phyloP scores from a whole-genome alignment of 257 asterid species.

The Plantago ovata region DNA sequence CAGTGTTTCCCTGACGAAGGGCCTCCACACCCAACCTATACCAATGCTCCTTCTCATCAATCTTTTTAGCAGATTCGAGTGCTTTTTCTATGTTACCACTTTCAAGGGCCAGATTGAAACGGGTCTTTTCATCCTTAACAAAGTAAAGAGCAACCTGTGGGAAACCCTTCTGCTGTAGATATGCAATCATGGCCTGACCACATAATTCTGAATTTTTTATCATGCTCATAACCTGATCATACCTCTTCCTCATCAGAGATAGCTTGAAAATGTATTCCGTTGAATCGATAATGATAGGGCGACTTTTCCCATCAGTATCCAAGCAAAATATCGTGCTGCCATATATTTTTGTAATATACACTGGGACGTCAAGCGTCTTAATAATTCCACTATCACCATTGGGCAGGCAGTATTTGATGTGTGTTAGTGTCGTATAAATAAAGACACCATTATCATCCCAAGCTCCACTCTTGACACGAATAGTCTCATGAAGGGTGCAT shows the following conservation, averaged over 20 bases:
- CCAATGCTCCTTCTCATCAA: constrained; percentile 93
- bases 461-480: constrained; percentile 98
- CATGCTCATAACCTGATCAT: constrained; percentile 95
- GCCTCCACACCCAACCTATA: constrained; percentile 95
- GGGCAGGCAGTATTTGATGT: constrained; percentile 93
- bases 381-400: constrained; percentile 93
- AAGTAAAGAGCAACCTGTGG: no score
- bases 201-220: constrained; percentile 88
- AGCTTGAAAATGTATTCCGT: constrained; percentile 86
- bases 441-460: constrained; percentile 99
- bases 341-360: constrained; percentile 77
- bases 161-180: constrained; percentile 97
- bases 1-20: constrained; percentile 95
- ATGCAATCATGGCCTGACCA: constrained; percentile 99
- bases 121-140: no score
- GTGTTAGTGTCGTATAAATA: constrained; percentile 85
- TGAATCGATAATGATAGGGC: constrained; percentile 86
- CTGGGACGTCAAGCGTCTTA: constrained; percentile 87
- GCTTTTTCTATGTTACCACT: no score
- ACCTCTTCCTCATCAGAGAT: constrained; percentile 67
- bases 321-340: constrained; percentile 91
- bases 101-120: no score
- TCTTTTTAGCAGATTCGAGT: constrained; percentile 87
- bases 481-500: constrained; percentile 96
- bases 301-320: constrained; percentile 93